These are phyloP conservation scores for Camelina sativa DNA, from an alignment of 345 rosid genomes.

Conservation along the genomic window DNA sequence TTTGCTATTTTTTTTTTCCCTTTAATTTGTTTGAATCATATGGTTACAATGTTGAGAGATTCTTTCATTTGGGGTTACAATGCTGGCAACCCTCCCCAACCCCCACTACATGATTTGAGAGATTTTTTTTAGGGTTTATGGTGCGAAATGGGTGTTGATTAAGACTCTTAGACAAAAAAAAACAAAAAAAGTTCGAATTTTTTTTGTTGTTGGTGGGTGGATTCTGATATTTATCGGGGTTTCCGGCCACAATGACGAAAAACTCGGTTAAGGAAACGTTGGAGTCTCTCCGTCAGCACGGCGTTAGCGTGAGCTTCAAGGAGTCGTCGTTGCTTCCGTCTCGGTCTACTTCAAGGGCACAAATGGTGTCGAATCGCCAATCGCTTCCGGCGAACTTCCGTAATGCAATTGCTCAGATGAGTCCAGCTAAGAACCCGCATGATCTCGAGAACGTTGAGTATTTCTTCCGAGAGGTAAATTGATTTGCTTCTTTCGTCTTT, in stretches of 20 bases:
- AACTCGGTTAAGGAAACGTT: slow-evolving; percentile 78
- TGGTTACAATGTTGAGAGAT: not conserved
- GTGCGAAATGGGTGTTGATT: not conserved
- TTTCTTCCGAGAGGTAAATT: slow-evolving; percentile 67
- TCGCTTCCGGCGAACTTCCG: slow-evolving; percentile 62
- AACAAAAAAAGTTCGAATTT: not conserved
- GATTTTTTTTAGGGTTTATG: not conserved
- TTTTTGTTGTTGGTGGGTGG: not conserved
- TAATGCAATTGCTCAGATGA: not conserved
- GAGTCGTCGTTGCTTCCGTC: slow-evolving; percentile 75
- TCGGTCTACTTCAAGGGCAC: slow-evolving; percentile 58
- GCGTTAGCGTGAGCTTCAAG: slow-evolving; percentile 61
- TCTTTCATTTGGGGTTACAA: not conserved
- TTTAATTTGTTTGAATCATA: not conserved
- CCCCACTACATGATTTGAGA: not conserved
- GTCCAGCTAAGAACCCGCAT: not conserved
- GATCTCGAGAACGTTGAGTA: slow-evolving; percentile 58
- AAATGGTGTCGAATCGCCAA: slow-evolving; percentile 62
- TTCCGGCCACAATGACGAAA: slow-evolving; percentile 50
- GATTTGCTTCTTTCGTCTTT: not conserved
- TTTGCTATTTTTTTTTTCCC: not conserved
- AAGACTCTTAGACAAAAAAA: too few species aligned
- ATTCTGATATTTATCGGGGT: not conserved
- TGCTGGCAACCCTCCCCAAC: not conserved
- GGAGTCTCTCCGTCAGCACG: slow-evolving; percentile 59